Base-by-base conservation (phyloP, 2,329 filamentous ascomycete species). In the Plenodomus biglobosus region DNA sequence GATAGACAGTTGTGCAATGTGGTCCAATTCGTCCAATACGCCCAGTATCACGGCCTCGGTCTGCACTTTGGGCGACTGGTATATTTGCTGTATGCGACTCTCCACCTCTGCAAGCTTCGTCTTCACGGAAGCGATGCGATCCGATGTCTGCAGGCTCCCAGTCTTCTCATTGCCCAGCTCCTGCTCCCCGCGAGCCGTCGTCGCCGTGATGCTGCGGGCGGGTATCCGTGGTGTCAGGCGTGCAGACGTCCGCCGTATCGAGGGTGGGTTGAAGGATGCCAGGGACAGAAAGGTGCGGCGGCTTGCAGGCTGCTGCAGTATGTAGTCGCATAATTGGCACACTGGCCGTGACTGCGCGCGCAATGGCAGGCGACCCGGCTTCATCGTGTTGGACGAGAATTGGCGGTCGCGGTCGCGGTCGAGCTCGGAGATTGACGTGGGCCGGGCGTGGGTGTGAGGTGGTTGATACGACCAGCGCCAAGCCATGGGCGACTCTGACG, bases 241-340 rank as follows among this genome's bases (percentile, higher is more conserved):
- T 16, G 59, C 48, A 37, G 52, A 40, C 46, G 62, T 62, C 48
- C 62, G 59, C 6, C 27, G 64, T 37, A 60, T 51, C 15, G 65
- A 54, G 54, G 63, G 58, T 42, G 61, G 55, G 46, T 55, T 60
- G 49, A 64, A 34, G 15, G 58, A 53, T 17, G 65, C 58, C 17
- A 59, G 44, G 44, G 58, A 50, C 46, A 64, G 42, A 47, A 68
- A 68, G 8, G 60, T 54, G 46, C 66, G 68, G 43, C 64, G 66
- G 38, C 46, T 48, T 13, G 59, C 48, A 30, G 65, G 62, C 58
- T 65, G 64, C 55, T 55, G 66, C 44, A 56, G 40, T 30, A 68
- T 59, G 56, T 59, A 65, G 48, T 65, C 63, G 57, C 68, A 71
- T 50, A 68, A 50, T 48, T 69, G 66, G 53, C 68, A 71, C 15